Conservation (phyloP, 2,329 filamentous ascomycete species). For the Exophiala sp. region DNA sequence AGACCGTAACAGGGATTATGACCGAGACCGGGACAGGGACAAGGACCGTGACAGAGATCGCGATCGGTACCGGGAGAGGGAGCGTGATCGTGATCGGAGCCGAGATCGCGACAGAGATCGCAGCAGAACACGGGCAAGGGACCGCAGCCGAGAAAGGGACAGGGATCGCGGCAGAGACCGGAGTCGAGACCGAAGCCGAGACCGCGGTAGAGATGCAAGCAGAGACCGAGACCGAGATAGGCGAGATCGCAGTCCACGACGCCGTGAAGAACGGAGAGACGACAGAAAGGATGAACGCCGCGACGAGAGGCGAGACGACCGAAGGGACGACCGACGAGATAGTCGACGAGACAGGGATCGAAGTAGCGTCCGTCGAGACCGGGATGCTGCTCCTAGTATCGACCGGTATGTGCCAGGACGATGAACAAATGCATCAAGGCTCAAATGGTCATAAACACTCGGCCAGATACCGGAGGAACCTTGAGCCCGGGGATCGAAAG, state of each 20-base stretch:
- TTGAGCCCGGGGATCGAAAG: neutral
- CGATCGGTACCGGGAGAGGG: conserved; percentile 23
- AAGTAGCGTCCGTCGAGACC: conserved; percentile 13
- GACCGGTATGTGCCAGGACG: conserved; percentile 28
- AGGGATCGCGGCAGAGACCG: conserved; percentile 12
- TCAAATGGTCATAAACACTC: conserved; percentile 13
- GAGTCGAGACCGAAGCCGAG: conserved; percentile 23
- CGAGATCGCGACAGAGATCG: conserved; percentile 15
- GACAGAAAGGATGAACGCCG: conserved; percentile 15
- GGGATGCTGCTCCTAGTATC: conserved; percentile 22
- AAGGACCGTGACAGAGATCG: conserved; percentile 10
- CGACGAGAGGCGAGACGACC: conserved; percentile 17
- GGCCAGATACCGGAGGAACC: conserved; percentile 3
- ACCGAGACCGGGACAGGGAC: conserved; percentile 22
- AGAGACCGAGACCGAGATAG: conserved; percentile 17
- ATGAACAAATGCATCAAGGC: conserved; percentile 1
- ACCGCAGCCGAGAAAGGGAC: conserved; percentile 4
- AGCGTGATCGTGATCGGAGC: conserved; percentile 23
- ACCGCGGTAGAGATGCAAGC: conserved; percentile 30
- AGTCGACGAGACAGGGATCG: conserved; percentile 18
- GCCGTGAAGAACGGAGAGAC: conserved; percentile 16
- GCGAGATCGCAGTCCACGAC: conserved; percentile 17
- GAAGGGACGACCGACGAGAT: conserved; percentile 15
- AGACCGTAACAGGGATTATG: neutral
- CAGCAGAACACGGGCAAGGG: neutral